These are phyloP conservation scores for Vaccinium darrowii DNA, from an alignment of 148 eudicot genomes.

Conservation along the genomic window DNA sequence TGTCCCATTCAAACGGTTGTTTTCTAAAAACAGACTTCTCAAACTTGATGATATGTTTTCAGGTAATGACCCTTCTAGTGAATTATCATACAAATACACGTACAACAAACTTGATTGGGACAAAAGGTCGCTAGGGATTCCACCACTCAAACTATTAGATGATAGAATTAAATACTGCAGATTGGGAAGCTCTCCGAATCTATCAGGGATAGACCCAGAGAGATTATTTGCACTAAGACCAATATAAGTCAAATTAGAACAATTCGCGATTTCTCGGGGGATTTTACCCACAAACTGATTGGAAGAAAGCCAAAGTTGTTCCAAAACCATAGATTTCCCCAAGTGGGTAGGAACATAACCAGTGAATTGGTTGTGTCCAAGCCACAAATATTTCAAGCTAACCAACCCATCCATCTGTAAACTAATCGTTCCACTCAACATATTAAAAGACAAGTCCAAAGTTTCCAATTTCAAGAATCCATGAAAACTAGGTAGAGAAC, in stretches of 20 bases:
- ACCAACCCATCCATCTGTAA: too few species aligned
- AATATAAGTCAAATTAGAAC: constrained; percentile 43
- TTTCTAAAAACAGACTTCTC: too few species aligned
- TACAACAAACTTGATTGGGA: too few species aligned
- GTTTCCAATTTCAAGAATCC: too few species aligned
- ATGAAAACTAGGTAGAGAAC: too few species aligned
- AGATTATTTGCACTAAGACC: constrained; percentile 56
- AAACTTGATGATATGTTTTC: constrained; percentile 11
- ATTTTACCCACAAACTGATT: constrained; percentile 42
- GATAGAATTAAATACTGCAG: constrained; percentile 52
- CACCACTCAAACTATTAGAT: constrained; percentile 45
- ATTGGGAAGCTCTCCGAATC: constrained; percentile 41
- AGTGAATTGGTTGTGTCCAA: too few species aligned
- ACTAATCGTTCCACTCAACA: too few species aligned
- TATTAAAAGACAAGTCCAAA: too few species aligned
- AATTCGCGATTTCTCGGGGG: constrained; percentile 43
- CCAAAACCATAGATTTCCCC: constrained; percentile 38
- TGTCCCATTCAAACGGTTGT: constrained; percentile 39
- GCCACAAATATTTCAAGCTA: too few species aligned
- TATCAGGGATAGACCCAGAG: constrained; percentile 42
- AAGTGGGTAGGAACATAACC: constrained; percentile 39
- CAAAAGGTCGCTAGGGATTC: constrained; percentile 36
- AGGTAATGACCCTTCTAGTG: too few species aligned
- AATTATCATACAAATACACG: too few species aligned
- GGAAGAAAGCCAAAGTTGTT: constrained; percentile 49